A percentile compares a stretch with the other conserved stretches of the same genome.
Conservation (phyloP, 2,329 filamentous ascomycete genomes). For the Lizonia empirigonia region DNA sequence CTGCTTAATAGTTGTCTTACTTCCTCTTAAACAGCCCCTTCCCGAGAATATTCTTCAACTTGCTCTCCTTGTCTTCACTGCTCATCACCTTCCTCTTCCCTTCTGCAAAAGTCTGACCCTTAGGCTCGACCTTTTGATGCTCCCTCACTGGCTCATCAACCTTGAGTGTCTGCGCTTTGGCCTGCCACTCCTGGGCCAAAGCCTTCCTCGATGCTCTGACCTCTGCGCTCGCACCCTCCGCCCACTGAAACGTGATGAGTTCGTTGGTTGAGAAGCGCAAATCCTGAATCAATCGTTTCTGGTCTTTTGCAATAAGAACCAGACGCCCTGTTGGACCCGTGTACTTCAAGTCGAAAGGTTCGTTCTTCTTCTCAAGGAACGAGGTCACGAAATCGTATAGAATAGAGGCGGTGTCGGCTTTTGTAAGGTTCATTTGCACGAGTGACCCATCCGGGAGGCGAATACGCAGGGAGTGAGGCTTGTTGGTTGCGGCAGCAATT, state of each 20-base stretch:
- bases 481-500: conserved; percentile 64
- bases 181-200: conserved; percentile 63
- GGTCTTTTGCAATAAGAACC: conserved; percentile 51
- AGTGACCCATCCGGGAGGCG: conserved; percentile 87
- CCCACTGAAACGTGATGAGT: conserved; percentile 78
- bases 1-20: conserved; percentile 3
- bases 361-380: conserved; percentile 68
- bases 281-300: conserved; percentile 69
- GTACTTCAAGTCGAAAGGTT: conserved; percentile 75
- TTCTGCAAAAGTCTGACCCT: conserved; percentile 30
- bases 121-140: conserved; percentile 7
- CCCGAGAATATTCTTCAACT: conserved; percentile 47
- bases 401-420: conserved; percentile 69
- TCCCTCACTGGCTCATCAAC: conserved; percentile 59
- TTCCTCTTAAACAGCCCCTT: conserved; percentile 46
- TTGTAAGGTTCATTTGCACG: conserved; percentile 72
- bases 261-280: conserved; percentile 74
- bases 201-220: conserved; percentile 61
- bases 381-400: conserved; percentile 76
- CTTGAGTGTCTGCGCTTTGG: conserved; percentile 69
- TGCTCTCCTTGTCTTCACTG: conserved; percentile 47
- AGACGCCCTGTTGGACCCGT: conserved; percentile 60
- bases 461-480: conserved; percentile 73
- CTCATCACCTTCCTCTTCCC: conserved; percentile 43
- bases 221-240: conserved; percentile 63